Evolutionary conservation across 2,329 filamentous ascomycete genomes (phyloP), one percentile per base, ranked within the genome.

Genomic region (Tolypocladium amazonense): DNA sequence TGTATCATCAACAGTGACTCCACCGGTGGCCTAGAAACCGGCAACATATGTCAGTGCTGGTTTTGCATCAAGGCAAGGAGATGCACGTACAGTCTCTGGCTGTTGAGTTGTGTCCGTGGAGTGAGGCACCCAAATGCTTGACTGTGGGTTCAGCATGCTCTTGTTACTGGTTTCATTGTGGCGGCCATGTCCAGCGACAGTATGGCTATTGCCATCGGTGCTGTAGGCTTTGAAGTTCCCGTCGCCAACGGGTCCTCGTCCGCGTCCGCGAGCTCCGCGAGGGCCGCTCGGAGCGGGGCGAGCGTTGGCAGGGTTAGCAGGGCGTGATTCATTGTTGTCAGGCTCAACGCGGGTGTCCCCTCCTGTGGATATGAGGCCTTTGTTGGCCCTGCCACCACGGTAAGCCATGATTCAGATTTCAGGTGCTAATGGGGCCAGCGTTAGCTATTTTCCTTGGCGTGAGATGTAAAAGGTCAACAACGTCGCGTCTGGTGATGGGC

Each of bases 321-420:
- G 56, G 18, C 59, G 59, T 14, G 59, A 56, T 12, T 56, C 56
- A 33, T 53, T 52, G 25, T 45, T 47, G 50, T 60, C 59, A n/a
- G 56, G 59, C 52, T 58, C 35, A 8, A 60, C 20, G 20, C 41
- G 39, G 35, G 47, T 30, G 23, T 56, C 56, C 3, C 23, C 41
- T n/a, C 7, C 27, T 25, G 15, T 45, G 11, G 38, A 20, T 11
- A 9, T 41, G 25, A 7, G 20, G 14, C 27, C 18, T 27, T 25
- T 55, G 38, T 52, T 56, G 33, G 38, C 4, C 20, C 41, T 58
- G 1, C 50, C 59, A 12, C 52, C 50, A 45, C 56, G n/a, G 23
- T 56, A 47, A 1, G 47, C 52, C 59, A 60, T 60, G 59, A n/a
- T 47, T 6, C 7, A 4, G 50, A 30, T 14, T 47, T 6, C 7